Conservation (phyloP, 352 stramenopile species). For the Globisporangium splendens region DNA sequence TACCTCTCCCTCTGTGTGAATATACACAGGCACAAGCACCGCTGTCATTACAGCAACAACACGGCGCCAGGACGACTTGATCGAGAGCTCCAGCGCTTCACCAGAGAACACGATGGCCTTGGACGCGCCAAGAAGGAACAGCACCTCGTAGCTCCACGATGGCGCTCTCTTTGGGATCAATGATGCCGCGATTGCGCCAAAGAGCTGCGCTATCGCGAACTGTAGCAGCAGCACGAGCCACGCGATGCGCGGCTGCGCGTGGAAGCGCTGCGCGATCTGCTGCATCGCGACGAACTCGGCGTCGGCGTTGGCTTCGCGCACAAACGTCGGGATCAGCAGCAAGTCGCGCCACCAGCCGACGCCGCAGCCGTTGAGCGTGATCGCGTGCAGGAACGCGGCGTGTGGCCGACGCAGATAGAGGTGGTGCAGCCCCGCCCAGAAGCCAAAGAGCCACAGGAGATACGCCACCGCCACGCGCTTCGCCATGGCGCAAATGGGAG, state of each 20-base stretch:
- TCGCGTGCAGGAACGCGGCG: slow-evolving; percentile 17
- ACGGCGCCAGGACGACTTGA: neutral
- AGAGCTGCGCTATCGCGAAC: slow-evolving; percentile 4
- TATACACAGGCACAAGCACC: neutral
- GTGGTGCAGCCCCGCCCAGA: slow-evolving; percentile 20
- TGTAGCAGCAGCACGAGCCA: slow-evolving; percentile 13
- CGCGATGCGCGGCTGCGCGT: slow-evolving; percentile 7
- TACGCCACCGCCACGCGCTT: slow-evolving; percentile 16
- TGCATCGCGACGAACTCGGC: slow-evolving; percentile 14
- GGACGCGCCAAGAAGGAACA: slow-evolving; percentile 15
- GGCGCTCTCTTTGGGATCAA: slow-evolving; percentile 6
- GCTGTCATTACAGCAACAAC: neutral
- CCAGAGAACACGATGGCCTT: slow-evolving; percentile 17
- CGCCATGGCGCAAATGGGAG: slow-evolving; percentile 4
- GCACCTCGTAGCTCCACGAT: slow-evolving; percentile 11
- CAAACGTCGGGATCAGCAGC: slow-evolving; percentile 15
- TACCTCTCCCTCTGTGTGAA: neutral
- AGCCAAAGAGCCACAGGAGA: slow-evolving; percentile 21
- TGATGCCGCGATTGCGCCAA: slow-evolving; percentile 9
- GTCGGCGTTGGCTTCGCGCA: slow-evolving; percentile 16
- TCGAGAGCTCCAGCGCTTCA: slow-evolving; percentile 9
- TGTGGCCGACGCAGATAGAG: slow-evolving; percentile 19
- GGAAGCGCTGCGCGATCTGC: slow-evolving; percentile 12
- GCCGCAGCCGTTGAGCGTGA: slow-evolving; percentile 19
- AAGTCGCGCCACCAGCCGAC: slow-evolving; percentile 18